Base-by-base conservation (phyloP, 1,139 yeast genomes). In the Lodderomyces theae region DNA sequence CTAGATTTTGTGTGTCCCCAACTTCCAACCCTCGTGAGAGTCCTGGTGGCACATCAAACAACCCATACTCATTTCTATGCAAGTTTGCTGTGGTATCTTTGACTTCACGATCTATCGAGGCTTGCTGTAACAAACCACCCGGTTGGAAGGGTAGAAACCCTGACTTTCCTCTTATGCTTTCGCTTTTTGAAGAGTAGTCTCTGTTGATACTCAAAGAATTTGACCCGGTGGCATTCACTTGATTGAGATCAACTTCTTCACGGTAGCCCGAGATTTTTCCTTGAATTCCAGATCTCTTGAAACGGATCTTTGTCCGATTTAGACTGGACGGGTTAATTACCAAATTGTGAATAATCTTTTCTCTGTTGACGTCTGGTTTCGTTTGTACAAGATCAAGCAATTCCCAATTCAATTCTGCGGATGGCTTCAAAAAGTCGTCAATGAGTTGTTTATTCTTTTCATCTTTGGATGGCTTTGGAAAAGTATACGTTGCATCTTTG, bases 71-170 rank as follows among this genome's bases (percentile, higher is more conserved):
- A 54, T 86, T 92, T 53, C 83, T 74, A 53, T 85, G 95, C 41
- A 88, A 62, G 22, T 68, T 54, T 29, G 66, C 63, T 0, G 74
- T 58, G 41, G 63, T 58, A 32, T 63, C 66, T 12, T 59, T 62
- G 3, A 58, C 50, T 12, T 58, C 55, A 25, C 43, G 42, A 1
- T 57, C 55, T 3, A 60, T 55, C 24, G 53, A 52, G 11, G 54
- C 48, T 37, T 58, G 63, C 30, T 64, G 66, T 48, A 80, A 62
- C 13, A 87, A 59, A 2, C 97, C 97, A 50, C 98, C 97, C 0
- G 98, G 98, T 41, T 86, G 83, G 58, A 94, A 92, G 0, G 99
- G 98, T 53, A 92, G 65, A 54, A 77, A 86, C 17, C 82, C 77
- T 0, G 95, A 75, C 6, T 80, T 72, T 0, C 97, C 97, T 37